Evolutionary conservation across 306 rosid genomes (phyloP).

Genomic region (Glycine tomentella): DNA sequence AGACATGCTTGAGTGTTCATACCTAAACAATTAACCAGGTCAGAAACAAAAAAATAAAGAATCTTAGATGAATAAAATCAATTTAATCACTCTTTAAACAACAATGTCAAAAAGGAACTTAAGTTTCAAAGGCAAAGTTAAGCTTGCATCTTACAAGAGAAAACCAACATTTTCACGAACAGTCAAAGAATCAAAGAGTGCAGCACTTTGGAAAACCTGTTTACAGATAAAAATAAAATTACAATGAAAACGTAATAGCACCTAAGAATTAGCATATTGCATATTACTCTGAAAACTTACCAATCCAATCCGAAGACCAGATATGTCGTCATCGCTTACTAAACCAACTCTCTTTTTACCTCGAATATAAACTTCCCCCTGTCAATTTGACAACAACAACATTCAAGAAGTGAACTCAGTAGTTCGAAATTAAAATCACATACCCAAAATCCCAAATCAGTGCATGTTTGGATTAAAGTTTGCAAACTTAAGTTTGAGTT

Average conservation of each 20-base stretch:
- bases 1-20: conserved; percentile 89
- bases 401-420: conserved; percentile 22
- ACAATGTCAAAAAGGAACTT: conserved; percentile 2
- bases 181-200: conserved; percentile 96
- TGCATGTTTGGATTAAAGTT: too few species aligned
- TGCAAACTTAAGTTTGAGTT: too few species aligned
- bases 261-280: conserved; percentile 20
- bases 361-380: conserved; percentile 95
- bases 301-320: conserved; percentile 94
- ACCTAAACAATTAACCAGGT: conserved; percentile 59
- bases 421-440: conserved; percentile 30
- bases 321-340: conserved; percentile 85
- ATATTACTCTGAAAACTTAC: conserved; percentile 56
- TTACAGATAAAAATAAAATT: conserved; percentile 29
- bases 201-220: conserved; percentile 99
- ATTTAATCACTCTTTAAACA: conserved; percentile 26
- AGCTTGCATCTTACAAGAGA: conserved; percentile 79
- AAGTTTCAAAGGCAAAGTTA: conserved; percentile 40
- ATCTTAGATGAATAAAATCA: conserved; percentile 29
- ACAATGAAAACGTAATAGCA: conserved; percentile 16
- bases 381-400: conserved; percentile 44
- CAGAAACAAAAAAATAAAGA: conserved; percentile 24
- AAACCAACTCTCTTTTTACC: conserved; percentile 88
- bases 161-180: conserved; percentile 99
- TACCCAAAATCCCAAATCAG: conserved; percentile 6